Conservation (phyloP, 2,329 filamentous ascomycete genomes). For the Trichoderma sp. region DNA sequence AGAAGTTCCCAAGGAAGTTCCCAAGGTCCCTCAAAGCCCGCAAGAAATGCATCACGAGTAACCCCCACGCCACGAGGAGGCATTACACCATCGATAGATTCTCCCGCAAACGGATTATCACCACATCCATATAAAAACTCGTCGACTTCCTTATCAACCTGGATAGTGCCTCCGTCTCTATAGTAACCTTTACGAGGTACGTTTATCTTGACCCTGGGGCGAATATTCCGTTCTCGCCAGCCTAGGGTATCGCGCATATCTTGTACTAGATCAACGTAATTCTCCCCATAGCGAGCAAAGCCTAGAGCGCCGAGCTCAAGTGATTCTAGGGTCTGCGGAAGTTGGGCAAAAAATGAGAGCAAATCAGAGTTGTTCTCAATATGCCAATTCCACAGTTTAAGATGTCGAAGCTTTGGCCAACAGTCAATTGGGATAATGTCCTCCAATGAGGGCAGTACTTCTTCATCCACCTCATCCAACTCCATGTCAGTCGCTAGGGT, state of each 20-base stretch:
- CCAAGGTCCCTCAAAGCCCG: neutral
- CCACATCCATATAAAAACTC: neutral
- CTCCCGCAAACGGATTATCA: neutral
- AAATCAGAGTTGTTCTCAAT: conserved; percentile 26
- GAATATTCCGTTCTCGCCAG: neutral
- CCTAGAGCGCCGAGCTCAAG: neutral
- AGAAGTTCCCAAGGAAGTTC: neutral
- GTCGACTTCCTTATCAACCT: neutral
- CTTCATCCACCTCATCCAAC: neutral
- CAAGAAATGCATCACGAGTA: neutral
- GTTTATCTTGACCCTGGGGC: neutral
- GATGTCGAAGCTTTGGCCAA: conserved; percentile 34
- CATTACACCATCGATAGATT: neutral
- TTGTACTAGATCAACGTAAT: neutral
- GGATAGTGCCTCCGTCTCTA: neutral
- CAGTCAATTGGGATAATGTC: conserved; percentile 34
- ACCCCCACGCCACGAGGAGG: neutral
- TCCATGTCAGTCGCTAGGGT: neutral
- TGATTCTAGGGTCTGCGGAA: neutral
- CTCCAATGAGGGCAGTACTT: conserved; percentile 27
- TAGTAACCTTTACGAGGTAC: neutral
- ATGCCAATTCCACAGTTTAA: conserved; percentile 32
- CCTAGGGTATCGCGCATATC: neutral
- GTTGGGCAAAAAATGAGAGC: neutral
- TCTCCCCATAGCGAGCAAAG: neutral